Percentiles rank a stretch among this genome's conserved stretches.
Evolutionary conservation across 2,329 filamentous ascomycete species (phyloP).

Genomic region (Hypoxylon sp.): DNA sequence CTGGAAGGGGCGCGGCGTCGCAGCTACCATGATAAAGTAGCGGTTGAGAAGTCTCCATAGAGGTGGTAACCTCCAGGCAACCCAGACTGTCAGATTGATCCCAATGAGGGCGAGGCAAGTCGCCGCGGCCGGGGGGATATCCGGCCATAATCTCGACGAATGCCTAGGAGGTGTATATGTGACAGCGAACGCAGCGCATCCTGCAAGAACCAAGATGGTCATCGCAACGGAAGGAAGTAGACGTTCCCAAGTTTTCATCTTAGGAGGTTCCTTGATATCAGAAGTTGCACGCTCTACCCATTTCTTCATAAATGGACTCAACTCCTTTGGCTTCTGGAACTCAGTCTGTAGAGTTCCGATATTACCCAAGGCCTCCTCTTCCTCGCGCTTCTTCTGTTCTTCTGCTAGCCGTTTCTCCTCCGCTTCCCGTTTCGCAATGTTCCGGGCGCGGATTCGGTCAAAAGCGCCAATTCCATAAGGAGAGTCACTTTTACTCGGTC

Average conservation of each 20-base stretch:
- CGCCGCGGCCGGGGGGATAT: constrained; percentile 73
- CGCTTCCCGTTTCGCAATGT: constrained; percentile 65
- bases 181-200: constrained; percentile 61
- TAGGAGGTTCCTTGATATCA: constrained; percentile 66
- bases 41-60: constrained; percentile 77
- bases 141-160: constrained; percentile 69
- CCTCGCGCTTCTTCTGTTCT: constrained; percentile 60
- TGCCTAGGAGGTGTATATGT: constrained; percentile 67
- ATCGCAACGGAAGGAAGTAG: constrained; percentile 69
- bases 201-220: constrained; percentile 62
- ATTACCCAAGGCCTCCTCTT: constrained; percentile 57
- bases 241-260: constrained; percentile 67
- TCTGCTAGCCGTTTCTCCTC: constrained; percentile 62
- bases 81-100: constrained; percentile 70
- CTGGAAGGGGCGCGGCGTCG: constrained; percentile 73
- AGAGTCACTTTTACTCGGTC: constrained; percentile 58
- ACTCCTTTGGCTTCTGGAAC: constrained; percentile 55
- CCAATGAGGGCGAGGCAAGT: constrained; percentile 75
- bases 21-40: constrained; percentile 76
- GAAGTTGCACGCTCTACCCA: constrained; percentile 65
- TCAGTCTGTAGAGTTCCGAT: constrained; percentile 61
- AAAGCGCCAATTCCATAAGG: constrained; percentile 72
- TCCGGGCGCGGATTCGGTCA: constrained; percentile 70
- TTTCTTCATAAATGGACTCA: constrained; percentile 60
- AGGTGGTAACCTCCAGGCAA: constrained; percentile 75